Evolutionary conservation across 371 early-diverging fungal genomes (phyloP), one percentile per base, ranked within the genome.

Genomic region (Basidiobolus meristosporus): DNA sequence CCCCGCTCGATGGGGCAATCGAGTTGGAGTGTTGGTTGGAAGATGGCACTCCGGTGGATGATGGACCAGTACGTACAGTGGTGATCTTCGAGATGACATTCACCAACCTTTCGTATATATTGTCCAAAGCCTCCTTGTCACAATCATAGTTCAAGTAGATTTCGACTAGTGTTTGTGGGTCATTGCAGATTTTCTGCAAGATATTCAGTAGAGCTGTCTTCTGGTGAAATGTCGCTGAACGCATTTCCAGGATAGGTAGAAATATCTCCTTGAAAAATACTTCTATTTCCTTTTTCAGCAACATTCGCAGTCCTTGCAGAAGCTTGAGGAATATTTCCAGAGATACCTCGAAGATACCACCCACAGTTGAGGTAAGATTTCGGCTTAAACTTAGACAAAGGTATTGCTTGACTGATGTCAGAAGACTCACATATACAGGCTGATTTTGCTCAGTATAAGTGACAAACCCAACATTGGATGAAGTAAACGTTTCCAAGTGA

Each of bases 121-220:
- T 68, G 31, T 63, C 65, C 20, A 64, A 22, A 1, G 68, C 62
- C 34, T 53, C 53, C 7, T 57, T 58, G 40, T 79, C 85, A 54
- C 98, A 97, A 57, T 97, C 98, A 52, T 92, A 93, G 59, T 93
- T 93, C 29, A 97, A 63, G 43, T 91, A 97, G 20, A 97, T 67
- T 50, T 97, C 98, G 2, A 97, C 91, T 7, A 93, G 58, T 0
- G 83, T 67, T 29, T 77, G 69, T n/a, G 92, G 87, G 46, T 85
- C 82, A 21, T 66, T 56, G 42, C 88, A 67, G 37, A 44, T 63
- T 39, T 63, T 55, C 29, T 52, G 46, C 10, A 62, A 33, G 19
- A 65, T 51, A 31, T 57, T 67, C 10, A 70, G 36, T 28, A 70
- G 28, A 2, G 63, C 54, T 26, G 58, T 55, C 38, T 63, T 63